phyloP scores from a whole-genome alignment of 2,329 filamentous ascomycete species.

The Raffaelea ambrosiae region DNA sequence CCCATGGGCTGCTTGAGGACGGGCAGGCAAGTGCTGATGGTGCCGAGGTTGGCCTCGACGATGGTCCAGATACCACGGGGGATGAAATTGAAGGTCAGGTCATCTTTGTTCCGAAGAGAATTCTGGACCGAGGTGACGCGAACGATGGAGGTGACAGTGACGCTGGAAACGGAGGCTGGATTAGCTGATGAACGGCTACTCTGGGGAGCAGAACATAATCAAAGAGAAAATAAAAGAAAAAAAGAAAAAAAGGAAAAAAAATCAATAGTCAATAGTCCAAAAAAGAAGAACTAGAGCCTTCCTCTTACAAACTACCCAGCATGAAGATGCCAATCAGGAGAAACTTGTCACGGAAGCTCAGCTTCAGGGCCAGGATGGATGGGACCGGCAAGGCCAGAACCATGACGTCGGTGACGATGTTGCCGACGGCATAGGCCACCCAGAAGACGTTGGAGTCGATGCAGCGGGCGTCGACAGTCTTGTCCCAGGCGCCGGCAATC shows the following conservation, averaged over 20 bases:
- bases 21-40: constrained; percentile 17
- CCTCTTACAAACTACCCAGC: constrained; percentile 33
- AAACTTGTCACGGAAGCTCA: constrained; percentile 30
- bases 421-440: constrained; percentile 40
- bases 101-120: constrained; percentile 8
- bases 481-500: constrained; percentile 36
- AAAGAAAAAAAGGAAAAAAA: background rate
- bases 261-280: background rate
- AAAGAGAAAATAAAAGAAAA: background rate
- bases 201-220: background rate
- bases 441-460: constrained; percentile 37
- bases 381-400: constrained; percentile 38
- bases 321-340: constrained; percentile 32
- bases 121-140: constrained; percentile 9
- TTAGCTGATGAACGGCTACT: background rate
- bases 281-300: constrained; percentile 8
- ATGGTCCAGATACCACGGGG: constrained; percentile 15
- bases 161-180: constrained; percentile 1
- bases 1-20: constrained; percentile 15
- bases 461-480: constrained; percentile 30
- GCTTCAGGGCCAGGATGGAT: constrained; percentile 35
- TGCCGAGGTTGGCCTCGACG: constrained; percentile 15
- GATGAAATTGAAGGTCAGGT: constrained; percentile 10
- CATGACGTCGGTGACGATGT: constrained; percentile 35
- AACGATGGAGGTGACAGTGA: constrained; percentile 7